Evolutionary conservation across 257 asterid genomes (phyloP), one percentile per base, ranked within the genome.

Genomic region (Solanum bulbocastanum): DNA sequence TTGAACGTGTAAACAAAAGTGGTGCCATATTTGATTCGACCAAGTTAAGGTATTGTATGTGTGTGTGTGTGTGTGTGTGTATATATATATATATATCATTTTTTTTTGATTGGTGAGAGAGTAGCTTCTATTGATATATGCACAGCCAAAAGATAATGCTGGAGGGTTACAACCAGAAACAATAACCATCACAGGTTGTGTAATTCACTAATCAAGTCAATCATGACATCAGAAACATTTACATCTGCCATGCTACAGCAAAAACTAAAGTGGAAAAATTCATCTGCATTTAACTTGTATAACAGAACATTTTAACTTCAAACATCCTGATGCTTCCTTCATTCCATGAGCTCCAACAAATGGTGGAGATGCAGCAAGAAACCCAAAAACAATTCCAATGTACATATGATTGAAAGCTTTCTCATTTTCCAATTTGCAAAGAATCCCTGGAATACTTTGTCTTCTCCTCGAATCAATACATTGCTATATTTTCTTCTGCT

Each of bases 1-100:
- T 96, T 86, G 97, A 94, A 91, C 98, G 99, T 83, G 97, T 96
- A 88, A 96, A 96, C 90, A 96, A 95, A 90, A 91, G 96, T 84
- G 99, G 99, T 84, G 99, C 99, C 73, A 87, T 97, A 86, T 97
- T 97, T 90, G 98, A 97, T 88, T 90, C 94, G 69, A 84, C 95
- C 69, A 97, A 97, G 91, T 95, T 97, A 90, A 97, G 99, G 99
- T 96, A 93, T 83, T 72, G 75, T 68, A 22, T 40, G 8, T 30
- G n/a, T n/a, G n/a, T n/a, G n/a, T n/a, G n/a, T n/a, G n/a, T n/a
- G n/a, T n/a, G n/a, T n/a, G n/a, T n/a, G n/a, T 72, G 75, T 68
- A 22, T 40, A 4, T 30, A 8, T 22, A 12, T 0, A 13, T 40
- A 40, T 40, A 40, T 40, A 46, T 46, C 44, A 39, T 1, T 23